Conservation (phyloP, 129 eudicot species). For the sunflower (Helianthus annuus) region HanXRQr2.0-SUNRISE NC_035435.2:67879940-67880439, state of each 20-base stretch:
- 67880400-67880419: background rate
- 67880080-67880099: background rate
- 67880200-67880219: background rate
- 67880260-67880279: background rate
- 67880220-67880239: background rate
- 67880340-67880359: background rate
- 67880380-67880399: background rate
- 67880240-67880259: background rate
- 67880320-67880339: background rate
- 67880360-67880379: background rate
- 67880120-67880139: background rate
- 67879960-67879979: slow-evolving; percentile 40
- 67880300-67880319: background rate
- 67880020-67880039: background rate
- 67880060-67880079: background rate
- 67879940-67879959: slow-evolving; percentile 88
- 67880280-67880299: background rate
- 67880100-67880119: background rate
- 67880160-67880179: background rate
- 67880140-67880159: background rate
- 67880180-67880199: background rate
- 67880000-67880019: background rate
- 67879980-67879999: background rate
- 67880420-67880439: background rate
- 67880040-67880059: background rate